Evolutionary conservation across 1,284 basidiomycete genomes (phyloP), one percentile per base, ranked within the genome.

Genomic region (Irpex rosettiformis): DNA sequence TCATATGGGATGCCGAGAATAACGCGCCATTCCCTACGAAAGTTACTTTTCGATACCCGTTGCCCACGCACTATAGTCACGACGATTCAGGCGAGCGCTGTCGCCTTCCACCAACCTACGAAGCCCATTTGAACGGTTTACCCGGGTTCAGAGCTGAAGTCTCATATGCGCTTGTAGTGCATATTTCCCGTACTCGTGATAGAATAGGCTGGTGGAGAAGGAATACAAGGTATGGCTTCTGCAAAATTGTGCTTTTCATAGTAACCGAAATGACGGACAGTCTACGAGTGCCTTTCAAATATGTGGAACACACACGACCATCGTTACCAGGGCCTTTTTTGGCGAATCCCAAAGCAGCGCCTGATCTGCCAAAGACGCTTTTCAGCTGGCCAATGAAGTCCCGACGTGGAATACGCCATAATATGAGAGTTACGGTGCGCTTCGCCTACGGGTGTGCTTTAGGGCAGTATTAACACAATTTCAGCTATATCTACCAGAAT

Each of bases 91-190:
- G 64, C n/a, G 61, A 56, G 16, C 58, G 59, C 5, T 62, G 58
- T 37, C 74, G 79, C 57, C 73, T 89, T 30, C 88, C 88, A 27
- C 86, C 88, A 1, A 85, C 80, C 18, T 87, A 82, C 65, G 73
- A 80, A 58, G 80, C 82, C 21, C 83, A 83, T 63, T 75, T 89
- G 16, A 78, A 79, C 29, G 85, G 86, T 2, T 71, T 90, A 2
- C 88, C 88, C 7, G 88, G 88, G 3, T 89, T 89, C 65, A 72
- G 73, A 8, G 85, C 86, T 21, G 75, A 73, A 33, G 80, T 88
- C 55, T 76, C 79, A 56, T 90, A 89, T 67, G 75, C 75, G 30
- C 73, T 89, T n/a, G 62, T 62, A 7, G 67, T 72, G 16, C 58
- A 65, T 22, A 57, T 70, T 11, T 62, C 66, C 4, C 61, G 61